Conservation (phyloP, 2,329 filamentous ascomycete genomes). For the Arachnopeziza araneosa region DNA sequence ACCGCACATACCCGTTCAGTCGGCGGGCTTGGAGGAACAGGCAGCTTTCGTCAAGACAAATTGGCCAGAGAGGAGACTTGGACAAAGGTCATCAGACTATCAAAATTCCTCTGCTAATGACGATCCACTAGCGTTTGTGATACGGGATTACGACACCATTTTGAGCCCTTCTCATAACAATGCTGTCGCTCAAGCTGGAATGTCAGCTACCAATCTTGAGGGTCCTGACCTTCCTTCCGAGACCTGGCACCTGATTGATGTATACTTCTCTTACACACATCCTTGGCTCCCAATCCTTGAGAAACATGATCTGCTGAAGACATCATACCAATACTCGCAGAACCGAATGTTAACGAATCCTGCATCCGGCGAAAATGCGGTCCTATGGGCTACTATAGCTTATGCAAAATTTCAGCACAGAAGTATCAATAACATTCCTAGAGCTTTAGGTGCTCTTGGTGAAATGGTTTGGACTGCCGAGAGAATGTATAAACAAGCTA, state of each 20-base stretch:
- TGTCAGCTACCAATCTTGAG: constrained; percentile 4
- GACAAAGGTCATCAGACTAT: constrained; percentile 3
- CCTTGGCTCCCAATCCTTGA: constrained; percentile 72
- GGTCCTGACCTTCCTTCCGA: constrained; percentile 27
- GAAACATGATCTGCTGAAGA: constrained; percentile 40
- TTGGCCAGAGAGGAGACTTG: constrained; percentile 3
- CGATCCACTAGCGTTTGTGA: not conserved
- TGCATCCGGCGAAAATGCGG: constrained; percentile 43
- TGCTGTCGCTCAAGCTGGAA: constrained; percentile 7
- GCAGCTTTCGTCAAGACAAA: not conserved
- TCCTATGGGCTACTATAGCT: constrained; percentile 55
- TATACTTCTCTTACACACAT: constrained; percentile 67
- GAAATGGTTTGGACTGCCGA: constrained; percentile 27
- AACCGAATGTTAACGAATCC: constrained; percentile 3
- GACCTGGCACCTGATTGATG: constrained; percentile 50
- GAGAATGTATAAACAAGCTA: constrained; percentile 46
- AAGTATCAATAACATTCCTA: constrained; percentile 26
- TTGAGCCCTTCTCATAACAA: constrained; percentile 13
- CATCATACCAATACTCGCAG: constrained; percentile 28
- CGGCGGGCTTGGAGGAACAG: not conserved
- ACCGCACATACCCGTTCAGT: not conserved
- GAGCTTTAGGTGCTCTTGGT: constrained; percentile 17
- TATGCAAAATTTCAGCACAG: constrained; percentile 48
- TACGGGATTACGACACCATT: constrained; percentile 16
- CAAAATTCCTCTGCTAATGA: constrained; percentile 1